Percentiles rank a stretch among this genome's conserved stretches.
phyloP scores from a whole-genome alignment of 2,329 filamentous ascomycete species.

The Epichloe uncinata region DNA sequence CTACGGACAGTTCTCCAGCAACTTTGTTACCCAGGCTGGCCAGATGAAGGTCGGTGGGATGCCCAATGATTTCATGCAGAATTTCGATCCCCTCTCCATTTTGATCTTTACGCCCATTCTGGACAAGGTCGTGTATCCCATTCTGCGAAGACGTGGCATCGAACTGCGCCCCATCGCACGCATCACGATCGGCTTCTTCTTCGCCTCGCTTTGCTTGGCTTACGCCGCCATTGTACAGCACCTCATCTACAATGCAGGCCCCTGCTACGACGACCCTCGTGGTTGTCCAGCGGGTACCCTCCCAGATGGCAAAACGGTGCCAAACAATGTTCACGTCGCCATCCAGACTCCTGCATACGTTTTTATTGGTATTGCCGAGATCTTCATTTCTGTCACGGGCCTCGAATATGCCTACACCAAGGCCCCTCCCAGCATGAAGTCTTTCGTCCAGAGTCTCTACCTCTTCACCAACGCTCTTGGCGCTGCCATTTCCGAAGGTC shows the following conservation, averaged over 20 bases:
- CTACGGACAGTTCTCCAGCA: slow-evolving; percentile 55
- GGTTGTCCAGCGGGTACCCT: slow-evolving; percentile 20
- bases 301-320: slow-evolving; percentile 16
- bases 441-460: slow-evolving; percentile 45
- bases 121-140: slow-evolving; percentile 48
- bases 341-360: slow-evolving; percentile 41
- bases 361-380: slow-evolving; percentile 44
- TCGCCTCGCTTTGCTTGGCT: slow-evolving; percentile 39
- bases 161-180: slow-evolving; percentile 52
- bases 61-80: slow-evolving; percentile 57
- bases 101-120: slow-evolving; percentile 54
- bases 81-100: slow-evolving; percentile 53
- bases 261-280: slow-evolving; percentile 34
- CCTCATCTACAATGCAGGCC: slow-evolving; percentile 41
- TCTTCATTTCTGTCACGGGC: slow-evolving; percentile 53
- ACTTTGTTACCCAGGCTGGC: slow-evolving; percentile 49
- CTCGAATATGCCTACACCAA: slow-evolving; percentile 65
- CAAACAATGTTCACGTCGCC: slow-evolving; percentile 39
- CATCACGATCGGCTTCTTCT: slow-evolving; percentile 51
- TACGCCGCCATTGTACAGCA: slow-evolving; percentile 47
- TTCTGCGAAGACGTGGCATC: slow-evolving; percentile 42
- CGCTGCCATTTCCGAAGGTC: slow-evolving; percentile 45
- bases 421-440: slow-evolving; percentile 56
- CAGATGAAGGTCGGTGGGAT: slow-evolving; percentile 48
- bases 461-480: slow-evolving; percentile 46